Conservation (phyloP, 257 asterid genomes). For the Schizonepeta tenuifolia region DNA sequence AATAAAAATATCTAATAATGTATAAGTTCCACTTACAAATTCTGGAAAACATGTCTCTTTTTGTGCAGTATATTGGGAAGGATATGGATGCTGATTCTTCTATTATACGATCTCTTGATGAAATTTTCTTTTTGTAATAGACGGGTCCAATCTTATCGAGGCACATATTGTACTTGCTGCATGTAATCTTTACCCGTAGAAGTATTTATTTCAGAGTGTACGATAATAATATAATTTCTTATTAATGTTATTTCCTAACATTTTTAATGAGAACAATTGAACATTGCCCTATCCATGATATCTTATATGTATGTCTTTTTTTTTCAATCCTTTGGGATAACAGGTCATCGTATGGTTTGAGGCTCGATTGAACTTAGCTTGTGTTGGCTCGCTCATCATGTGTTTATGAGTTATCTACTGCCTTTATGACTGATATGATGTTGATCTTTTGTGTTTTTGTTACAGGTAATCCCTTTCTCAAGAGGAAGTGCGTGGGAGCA, state of each 20-base stretch:
- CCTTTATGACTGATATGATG: slow-evolving; percentile 19
- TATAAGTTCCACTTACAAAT: neutral
- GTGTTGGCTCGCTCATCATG: neutral
- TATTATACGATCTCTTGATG: neutral
- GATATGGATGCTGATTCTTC: neutral
- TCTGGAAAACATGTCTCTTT: slow-evolving; percentile 3
- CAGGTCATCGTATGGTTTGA: neutral
- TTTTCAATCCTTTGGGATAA: neutral
- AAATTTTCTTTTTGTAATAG: too few species aligned
- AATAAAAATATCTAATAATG: neutral
- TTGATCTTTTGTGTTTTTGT: slow-evolving; percentile 18
- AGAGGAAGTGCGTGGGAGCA: slow-evolving; percentile 91
- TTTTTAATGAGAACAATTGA: neutral
- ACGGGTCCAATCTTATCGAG: neutral
- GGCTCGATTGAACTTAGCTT: neutral
- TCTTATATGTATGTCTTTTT: neutral
- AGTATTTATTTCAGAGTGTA: neutral
- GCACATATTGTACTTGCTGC: neutral
- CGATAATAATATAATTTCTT: neutral
- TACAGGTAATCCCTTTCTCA: slow-evolving; percentile 90
- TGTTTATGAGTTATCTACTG: slow-evolving; percentile 19
- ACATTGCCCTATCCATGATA: neutral
- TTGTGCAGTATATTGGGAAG: neutral
- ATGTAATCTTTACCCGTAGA: too few species aligned
- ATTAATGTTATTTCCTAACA: neutral